phyloP scores from a whole-genome alignment of 805 yeast species.

The Yarrowia sp. region DNA sequence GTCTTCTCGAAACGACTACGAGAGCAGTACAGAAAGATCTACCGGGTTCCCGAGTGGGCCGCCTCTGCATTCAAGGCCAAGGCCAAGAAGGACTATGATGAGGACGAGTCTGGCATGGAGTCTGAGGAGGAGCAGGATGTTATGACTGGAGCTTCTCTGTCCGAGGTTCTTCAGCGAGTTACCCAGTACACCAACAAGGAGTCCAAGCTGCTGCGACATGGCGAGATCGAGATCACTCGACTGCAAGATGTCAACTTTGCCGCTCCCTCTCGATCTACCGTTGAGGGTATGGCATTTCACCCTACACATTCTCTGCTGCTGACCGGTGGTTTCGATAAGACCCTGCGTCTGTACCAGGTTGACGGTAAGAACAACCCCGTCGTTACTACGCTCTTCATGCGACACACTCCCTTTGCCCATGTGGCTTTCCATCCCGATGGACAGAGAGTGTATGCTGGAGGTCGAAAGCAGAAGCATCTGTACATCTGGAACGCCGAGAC shows the following conservation, averaged over 20 bases:
- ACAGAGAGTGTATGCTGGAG: slow-evolving; percentile 71
- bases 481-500: slow-evolving; percentile 83
- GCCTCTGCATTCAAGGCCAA: slow-evolving; percentile 38
- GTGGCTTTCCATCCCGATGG: slow-evolving; percentile 61
- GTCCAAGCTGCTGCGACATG: slow-evolving; percentile 62
- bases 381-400: slow-evolving; percentile 77
- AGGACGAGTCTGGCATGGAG: slow-evolving; percentile 34
- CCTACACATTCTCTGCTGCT: slow-evolving; percentile 75
- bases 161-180: slow-evolving; percentile 36
- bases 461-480: slow-evolving; percentile 81
- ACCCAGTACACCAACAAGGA: slow-evolving; percentile 38
- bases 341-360: slow-evolving; percentile 80
- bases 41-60: slow-evolving; percentile 87
- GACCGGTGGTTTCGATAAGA: slow-evolving; percentile 90
- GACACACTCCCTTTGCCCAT: slow-evolving; percentile 75
- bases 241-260: slow-evolving; percentile 81
- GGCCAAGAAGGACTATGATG: slow-evolving; percentile 39
- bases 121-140: slow-evolving; percentile 39
- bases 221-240: slow-evolving; percentile 70
- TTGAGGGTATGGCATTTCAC: slow-evolving; percentile 86
- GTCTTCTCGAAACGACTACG: slow-evolving; percentile 64
- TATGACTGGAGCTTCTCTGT: slow-evolving; percentile 36
- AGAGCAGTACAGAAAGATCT: slow-evolving; percentile 65
- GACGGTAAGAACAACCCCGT: slow-evolving; percentile 82
- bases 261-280: slow-evolving; percentile 68